Evolutionary conservation across 306 rosid species (phyloP).

Genomic region (Trifolium fragiferum): DNA sequence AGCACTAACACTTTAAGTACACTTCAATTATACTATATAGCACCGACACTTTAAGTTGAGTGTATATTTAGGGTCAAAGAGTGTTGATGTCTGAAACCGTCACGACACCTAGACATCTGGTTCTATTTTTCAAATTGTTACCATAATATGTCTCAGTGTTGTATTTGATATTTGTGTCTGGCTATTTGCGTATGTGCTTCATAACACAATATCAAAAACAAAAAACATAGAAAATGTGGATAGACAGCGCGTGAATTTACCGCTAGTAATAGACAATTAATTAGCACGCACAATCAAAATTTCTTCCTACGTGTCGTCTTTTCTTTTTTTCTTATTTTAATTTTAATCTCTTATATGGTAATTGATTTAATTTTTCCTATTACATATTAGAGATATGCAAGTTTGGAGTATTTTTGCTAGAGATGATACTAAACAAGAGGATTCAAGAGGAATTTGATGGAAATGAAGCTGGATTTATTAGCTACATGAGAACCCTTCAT

Average conservation of each 20-base stretch:
- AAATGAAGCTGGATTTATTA: conserved; percentile 51
- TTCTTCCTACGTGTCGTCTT: not conserved
- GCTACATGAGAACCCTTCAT: conserved; percentile 52
- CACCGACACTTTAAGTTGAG: not conserved
- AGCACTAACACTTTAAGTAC: not conserved
- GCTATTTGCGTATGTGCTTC: not conserved
- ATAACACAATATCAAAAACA: no score
- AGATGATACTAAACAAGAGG: conserved; percentile 49
- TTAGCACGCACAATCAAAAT: not conserved
- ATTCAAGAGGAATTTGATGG: conserved; percentile 48
- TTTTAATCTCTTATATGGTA: conserved; percentile 21
- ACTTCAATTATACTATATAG: not conserved
- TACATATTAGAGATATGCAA: conserved; percentile 52
- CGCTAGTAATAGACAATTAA: not conserved
- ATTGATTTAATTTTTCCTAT: conserved; percentile 9
- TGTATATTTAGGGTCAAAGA: not conserved
- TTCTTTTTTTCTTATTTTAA: not conserved
- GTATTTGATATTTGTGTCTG: not conserved
- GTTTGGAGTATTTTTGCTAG: conserved; percentile 63
- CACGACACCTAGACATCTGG: not conserved
- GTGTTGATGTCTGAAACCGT: not conserved
- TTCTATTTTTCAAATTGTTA: not conserved
- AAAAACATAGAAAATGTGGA: no score
- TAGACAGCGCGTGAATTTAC: not conserved
- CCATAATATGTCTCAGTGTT: not conserved